Base-by-base conservation (phyloP, 768 basidiomycete species). In the Galerina marginata region DNA sequence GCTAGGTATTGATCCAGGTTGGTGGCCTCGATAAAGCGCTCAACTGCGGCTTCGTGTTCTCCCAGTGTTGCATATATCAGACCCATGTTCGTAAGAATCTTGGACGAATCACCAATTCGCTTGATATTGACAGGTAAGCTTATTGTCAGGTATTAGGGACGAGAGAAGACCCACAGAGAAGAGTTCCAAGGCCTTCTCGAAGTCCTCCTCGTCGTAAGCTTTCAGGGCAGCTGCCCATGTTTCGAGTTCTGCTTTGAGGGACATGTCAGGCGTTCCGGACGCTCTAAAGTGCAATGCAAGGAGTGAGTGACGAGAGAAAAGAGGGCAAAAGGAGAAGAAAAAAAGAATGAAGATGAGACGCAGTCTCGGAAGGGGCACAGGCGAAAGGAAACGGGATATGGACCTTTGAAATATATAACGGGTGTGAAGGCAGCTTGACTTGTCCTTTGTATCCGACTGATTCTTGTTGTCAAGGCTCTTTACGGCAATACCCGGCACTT, bases 31-130 rank as follows among this genome's bases (percentile, higher is more conserved):
- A 81, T 78, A 74, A 96, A 98, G 62, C 86, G 83, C 67, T 93
- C 85, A 33, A 97, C 87, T 48, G 95, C 95, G 11, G 85, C 81
- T 71, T 91, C 88, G 69, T 96, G 95, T 70, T 93, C 89, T 63
- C 95, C 92, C 12, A 95, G 81, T 39, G 94, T 96, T 46, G 96
- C 95, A 65, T 92, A 91, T 70, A 99, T 95, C 59, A 98, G 81
- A 12, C 92, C 96, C 79, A 97, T 92, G 72, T 97, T 97, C 47
- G 91, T 92, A 60, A 92, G 84, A 68, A 97, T 93, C 79, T 95
- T 95, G 61, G 92, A 93, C 20, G 88, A 89, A 71, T 95, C 92
- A 2, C 88, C 90, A 66, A 97, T 96, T 43, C 77, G 75, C 86
- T 91, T 33, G 46, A 61, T 2, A 47, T 40, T 54, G 42, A 39